Evolutionary conservation across 23 red algal species (phyloP).

Genomic region (Cyanidioschyzon merolae): DNA sequence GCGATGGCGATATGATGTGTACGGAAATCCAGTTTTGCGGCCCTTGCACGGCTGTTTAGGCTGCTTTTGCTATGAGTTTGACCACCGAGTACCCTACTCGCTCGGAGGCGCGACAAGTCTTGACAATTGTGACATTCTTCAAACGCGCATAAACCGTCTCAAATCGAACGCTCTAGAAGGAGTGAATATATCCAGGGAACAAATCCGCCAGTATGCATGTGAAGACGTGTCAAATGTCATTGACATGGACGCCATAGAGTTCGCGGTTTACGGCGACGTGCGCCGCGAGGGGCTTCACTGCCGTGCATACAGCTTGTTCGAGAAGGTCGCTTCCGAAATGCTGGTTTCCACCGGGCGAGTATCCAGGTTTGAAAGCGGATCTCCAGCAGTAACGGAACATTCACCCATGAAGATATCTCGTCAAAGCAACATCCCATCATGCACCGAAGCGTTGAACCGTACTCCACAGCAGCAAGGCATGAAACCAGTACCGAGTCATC

Average conservation of each 20-base stretch:
- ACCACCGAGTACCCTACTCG: conserved; percentile 28
- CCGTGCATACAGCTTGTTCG: conserved; percentile 25
- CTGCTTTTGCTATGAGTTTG: conserved; percentile 28
- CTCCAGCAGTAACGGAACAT: no score
- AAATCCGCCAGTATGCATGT: conserved; percentile 22
- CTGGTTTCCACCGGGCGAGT: neutral
- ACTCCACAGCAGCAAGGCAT: no score
- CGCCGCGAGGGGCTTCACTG: conserved; percentile 4
- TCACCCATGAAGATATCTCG: no score
- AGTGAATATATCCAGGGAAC: conserved; percentile 17
- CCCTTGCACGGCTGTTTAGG: conserved; percentile 20
- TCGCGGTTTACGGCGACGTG: conserved; percentile 31
- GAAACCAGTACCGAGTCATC: no score
- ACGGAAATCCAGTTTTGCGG: conserved; percentile 18
- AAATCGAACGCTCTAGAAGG: conserved; percentile 11
- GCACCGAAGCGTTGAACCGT: no score
- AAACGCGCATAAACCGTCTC: conserved; percentile 30
- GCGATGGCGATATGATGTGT: conserved; percentile 25
- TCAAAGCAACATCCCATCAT: no score
- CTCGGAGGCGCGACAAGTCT: conserved; percentile 21
- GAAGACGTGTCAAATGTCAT: conserved; percentile 1
- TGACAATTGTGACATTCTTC: conserved; percentile 25
- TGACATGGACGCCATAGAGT: conserved; percentile 20
- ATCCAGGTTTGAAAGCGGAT: no score
- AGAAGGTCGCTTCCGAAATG: conserved; percentile 12